Base-by-base conservation (phyloP, 2,329 filamentous ascomycete genomes). In the Ophiosphaerella narmari region DNA sequence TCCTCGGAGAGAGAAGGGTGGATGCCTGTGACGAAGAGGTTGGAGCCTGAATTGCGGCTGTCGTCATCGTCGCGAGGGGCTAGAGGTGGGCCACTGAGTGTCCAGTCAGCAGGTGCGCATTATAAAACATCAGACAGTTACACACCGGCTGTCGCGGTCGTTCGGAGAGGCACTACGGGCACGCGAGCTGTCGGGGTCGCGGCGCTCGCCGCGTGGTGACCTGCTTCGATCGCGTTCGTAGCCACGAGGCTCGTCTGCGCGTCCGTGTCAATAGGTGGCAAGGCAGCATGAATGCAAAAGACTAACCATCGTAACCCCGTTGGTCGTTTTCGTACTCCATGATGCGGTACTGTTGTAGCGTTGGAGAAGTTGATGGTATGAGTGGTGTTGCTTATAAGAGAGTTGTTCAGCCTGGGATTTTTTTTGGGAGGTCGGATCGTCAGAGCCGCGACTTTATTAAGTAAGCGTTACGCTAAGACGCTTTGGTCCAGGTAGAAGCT, bases 11-110 rank as follows among this genome's bases (percentile, higher is more conserved):
- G 84, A 67, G 90, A 89, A 50, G 94, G 94, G 75, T 97, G 91
- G 62, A 99, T 99, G 65, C 94, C 94, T 58, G 94, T 99, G 62
- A 99, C 94, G 75, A 99, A 99, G 52, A 99, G 88, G 80, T 99
- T 99, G 62, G 94, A 97, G 65, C 94, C 94, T 57, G 91, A 89
- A 78, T 99, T 99, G 71, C 89, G 74, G 57, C 92, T 88, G 63
- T 88, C 89, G 63, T 94, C 89, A 65, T 95, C 81, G 39, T 84
- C 90, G 56, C 77, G 76, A 52, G 75, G 70, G 58, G 78, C 77
- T 41, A 75, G 72, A 35, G 77, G 75, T 39, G 76, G 76, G 72
- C 72, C 79, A 66, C 74, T 82, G 76, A 26, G 16, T 26, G 23
- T 39, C 26, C 34, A 18, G 56, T 70, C n/a, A 72, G 59, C 46